phyloP scores from a whole-genome alignment of 768 basidiomycete species.

The Mycena galopus region DNA sequence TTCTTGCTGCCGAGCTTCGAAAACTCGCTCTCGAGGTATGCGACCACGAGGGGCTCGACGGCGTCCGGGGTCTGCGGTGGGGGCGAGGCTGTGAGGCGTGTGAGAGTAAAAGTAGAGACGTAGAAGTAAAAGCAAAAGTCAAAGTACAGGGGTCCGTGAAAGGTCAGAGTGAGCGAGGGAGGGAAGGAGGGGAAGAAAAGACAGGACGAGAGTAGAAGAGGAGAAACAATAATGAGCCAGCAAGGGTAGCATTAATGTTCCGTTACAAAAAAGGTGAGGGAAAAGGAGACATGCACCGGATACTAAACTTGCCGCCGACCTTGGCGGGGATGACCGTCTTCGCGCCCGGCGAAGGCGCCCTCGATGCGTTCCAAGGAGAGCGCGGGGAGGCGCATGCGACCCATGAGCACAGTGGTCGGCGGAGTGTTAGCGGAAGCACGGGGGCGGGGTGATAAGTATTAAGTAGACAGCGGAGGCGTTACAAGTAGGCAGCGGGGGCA shows the following conservation, averaged over 20 bases:
- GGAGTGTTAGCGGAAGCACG: too few species aligned
- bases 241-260: background rate
- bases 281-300: constrained; percentile 57
- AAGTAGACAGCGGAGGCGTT: background rate
- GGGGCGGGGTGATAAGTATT: too few species aligned
- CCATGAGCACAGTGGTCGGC: constrained; percentile 96
- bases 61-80: constrained; percentile 86
- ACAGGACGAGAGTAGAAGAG: too few species aligned
- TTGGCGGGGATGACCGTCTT: constrained; percentile 97
- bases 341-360: constrained; percentile 90
- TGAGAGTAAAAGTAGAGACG: too few species aligned
- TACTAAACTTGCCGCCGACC: too few species aligned
- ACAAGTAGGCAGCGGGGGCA: background rate
- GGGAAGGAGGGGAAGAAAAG: too few species aligned
- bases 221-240: too few species aligned
- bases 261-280: too few species aligned
- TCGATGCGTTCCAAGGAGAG: constrained; percentile 96
- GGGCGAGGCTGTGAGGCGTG: constrained; percentile 69
- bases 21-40: constrained; percentile 75
- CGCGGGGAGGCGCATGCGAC: constrained; percentile 91
- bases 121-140: background rate
- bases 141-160: too few species aligned
- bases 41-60: constrained; percentile 77
- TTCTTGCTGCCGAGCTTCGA: constrained; percentile 95
- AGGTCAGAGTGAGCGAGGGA: too few species aligned